A percentile compares a stretch with the other conserved stretches of the same genome.
These are phyloP conservation scores for Candolleomyces efflorescens DNA, from an alignment of 768 basidiomycete genomes.

Conservation along the genomic window DNA sequence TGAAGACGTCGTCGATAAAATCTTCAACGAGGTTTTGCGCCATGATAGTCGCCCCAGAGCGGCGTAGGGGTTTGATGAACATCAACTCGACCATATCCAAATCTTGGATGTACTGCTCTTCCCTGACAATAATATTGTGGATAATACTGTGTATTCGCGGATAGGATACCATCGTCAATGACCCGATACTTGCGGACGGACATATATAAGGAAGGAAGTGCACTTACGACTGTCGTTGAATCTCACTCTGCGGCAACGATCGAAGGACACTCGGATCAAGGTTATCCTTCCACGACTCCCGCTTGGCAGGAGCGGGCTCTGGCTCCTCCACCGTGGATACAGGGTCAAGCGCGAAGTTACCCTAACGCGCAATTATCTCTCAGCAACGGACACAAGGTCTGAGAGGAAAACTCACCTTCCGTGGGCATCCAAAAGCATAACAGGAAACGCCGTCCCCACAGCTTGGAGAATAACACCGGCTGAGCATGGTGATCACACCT, in stretches of 20 bases:
- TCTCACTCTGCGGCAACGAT: conserved; percentile 66
- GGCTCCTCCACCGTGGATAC: conserved; percentile 21
- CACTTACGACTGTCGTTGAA: conserved; percentile 72
- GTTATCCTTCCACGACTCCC: conserved; percentile 43
- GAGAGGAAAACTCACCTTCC: conserved; percentile 41
- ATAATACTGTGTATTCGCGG: conserved; percentile 50
- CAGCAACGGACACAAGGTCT: neutral
- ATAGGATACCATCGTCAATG: neutral
- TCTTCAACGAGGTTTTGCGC: conserved; percentile 60
- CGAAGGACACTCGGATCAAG: conserved; percentile 37
- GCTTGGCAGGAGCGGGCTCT: conserved; percentile 45
- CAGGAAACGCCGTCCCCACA: conserved; percentile 79
- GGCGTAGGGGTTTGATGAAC: conserved; percentile 44
- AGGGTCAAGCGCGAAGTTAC: conserved; percentile 16
- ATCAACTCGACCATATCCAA: conserved; percentile 79
- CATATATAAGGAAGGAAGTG: no score
- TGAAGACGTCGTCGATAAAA: conserved; percentile 86
- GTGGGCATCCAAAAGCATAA: conserved; percentile 79
- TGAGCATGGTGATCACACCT: conserved; percentile 82
- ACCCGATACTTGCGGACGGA: neutral
- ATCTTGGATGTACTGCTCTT: conserved; percentile 87
- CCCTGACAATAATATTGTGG: conserved; percentile 84
- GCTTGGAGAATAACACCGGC: conserved; percentile 83
- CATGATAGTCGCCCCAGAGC: conserved; percentile 40
- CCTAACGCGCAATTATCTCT: no score